These are phyloP conservation scores for Claviceps paspali DNA, from an alignment of 2,329 filamentous ascomycete genomes.

Conservation along the genomic window DNA sequence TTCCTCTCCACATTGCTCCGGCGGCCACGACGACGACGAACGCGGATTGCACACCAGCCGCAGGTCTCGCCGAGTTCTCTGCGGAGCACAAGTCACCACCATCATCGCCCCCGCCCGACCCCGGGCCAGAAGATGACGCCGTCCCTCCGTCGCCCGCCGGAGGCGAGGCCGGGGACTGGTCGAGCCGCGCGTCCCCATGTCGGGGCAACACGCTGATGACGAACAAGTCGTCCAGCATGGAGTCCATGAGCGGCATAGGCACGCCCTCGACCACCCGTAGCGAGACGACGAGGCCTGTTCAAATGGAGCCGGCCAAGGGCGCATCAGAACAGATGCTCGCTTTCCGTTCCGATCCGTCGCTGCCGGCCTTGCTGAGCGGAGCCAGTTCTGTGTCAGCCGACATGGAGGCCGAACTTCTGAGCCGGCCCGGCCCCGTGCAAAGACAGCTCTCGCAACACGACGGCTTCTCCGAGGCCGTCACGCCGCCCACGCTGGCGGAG, in stretches of 20 bases:
- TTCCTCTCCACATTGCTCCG: background rate
- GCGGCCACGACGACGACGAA: background rate
- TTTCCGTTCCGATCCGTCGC: conserved; percentile 48
- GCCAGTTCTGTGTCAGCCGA: conserved; percentile 50
- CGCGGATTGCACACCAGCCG: background rate
- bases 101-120: too few relatives aligned
- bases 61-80: background rate
- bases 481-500: conserved; percentile 35
- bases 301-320: conserved; percentile 25
- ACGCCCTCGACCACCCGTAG: conserved; percentile 41
- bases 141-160: too few relatives aligned
- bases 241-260: conserved; percentile 31
- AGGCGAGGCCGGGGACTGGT: conserved; percentile 15
- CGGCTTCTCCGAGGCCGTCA: conserved; percentile 36
- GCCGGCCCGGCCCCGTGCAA: conserved; percentile 13
- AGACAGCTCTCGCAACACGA: conserved; percentile 30
- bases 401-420: conserved; percentile 39
- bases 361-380: conserved; percentile 47
- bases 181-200: conserved; percentile 17
- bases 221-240: conserved; percentile 34
- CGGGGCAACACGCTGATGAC: conserved; percentile 28
- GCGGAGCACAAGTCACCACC: background rate
- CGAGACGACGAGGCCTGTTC: conserved; percentile 34
- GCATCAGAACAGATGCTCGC: conserved; percentile 31
- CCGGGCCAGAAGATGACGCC: too few relatives aligned